Evolutionary conservation across 345 rosid species (phyloP), one percentile per base, ranked within the genome.

Genomic region (Citrus cavaleriei): DNA sequence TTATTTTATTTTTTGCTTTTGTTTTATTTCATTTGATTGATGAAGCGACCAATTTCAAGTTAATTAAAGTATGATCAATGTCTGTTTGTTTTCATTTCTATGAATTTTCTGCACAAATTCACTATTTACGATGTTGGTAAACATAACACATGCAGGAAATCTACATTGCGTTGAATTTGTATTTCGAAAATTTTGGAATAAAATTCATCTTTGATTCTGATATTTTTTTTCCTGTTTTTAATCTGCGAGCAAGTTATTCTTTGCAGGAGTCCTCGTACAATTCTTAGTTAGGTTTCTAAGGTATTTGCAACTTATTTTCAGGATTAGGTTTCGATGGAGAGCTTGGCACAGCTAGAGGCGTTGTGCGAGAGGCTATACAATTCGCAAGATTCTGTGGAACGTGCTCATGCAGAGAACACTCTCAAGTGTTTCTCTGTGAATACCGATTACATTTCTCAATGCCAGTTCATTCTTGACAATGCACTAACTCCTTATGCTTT

Each of bases 401-500:
- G 99, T 18, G 96, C 98, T 37, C 97, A 90, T 7, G 99, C 97
- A 1, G 99, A 97, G 89, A 93, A 88, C 86, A 88, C 98, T 73
- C 84, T 97, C 85, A 94, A 92, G 88, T 92, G 95, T 78, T 97
- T 97, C 74, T 94, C 98, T 0, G 91, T 88, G 57, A 97, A 93
- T 79, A 93, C 91, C 0, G 98, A 97, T 55, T 97, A 94, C 86
- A 97, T 97, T 58, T 87, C 98, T 0, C 98, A 97, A 74, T 97
- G 99, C 78, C 99, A 94, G 81, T 97, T 86, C 90, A 97, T 97
- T 83, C 98, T 97, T 21, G 99, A 97, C 85, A 91, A 97, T 81
- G 95, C 99, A 32, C 81, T 92, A 85, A 94, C 94, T 81, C 98
- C 99, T 38, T 97, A 97, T 19, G 94, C 99, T 1, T 85, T 97